A percentile compares a stretch with the other conserved stretches of the same genome.
phyloP scores from a whole-genome alignment of 805 yeast genomes.

The Cyberlindnera subsufficiens region DNA sequence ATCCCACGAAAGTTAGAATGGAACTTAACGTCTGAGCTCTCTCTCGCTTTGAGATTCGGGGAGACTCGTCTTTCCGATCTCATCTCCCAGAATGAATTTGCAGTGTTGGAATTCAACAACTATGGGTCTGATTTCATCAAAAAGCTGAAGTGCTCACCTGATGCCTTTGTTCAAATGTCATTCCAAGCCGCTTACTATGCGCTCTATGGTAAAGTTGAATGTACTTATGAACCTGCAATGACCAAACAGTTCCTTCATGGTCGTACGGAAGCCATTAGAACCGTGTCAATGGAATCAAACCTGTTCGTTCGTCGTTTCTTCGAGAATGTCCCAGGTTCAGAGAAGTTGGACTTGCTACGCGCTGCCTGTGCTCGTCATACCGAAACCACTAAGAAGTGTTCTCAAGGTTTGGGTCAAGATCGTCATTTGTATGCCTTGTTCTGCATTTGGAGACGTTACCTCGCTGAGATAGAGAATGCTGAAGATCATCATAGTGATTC shows the following conservation, averaged over 20 bases:
- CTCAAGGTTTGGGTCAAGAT: conserved; percentile 85
- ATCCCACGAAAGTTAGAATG: conserved; percentile 87
- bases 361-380: conserved; percentile 71
- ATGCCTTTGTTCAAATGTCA: conserved; percentile 91
- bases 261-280: conserved; percentile 85
- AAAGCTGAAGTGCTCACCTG: conserved; percentile 84
- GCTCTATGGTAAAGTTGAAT: conserved; percentile 85
- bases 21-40: conserved; percentile 73
- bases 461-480: conserved; percentile 23
- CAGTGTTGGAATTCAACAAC: conserved; percentile 60
- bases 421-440: conserved; percentile 84
- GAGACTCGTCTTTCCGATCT: conserved; percentile 85
- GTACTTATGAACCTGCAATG: conserved; percentile 96
- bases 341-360: conserved; percentile 49
- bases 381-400: conserved; percentile 58
- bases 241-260: conserved; percentile 85
- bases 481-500: conserved; percentile 23
- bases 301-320: conserved; percentile 80
- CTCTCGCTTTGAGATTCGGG: conserved; percentile 79
- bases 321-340: conserved; percentile 54
- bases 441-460: conserved; percentile 77
- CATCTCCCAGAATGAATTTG: conserved; percentile 85
- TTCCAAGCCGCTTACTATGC: conserved; percentile 92
- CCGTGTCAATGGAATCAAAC: conserved; percentile 77
- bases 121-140: conserved; percentile 78